Evolutionary conservation across 306 rosid species (phyloP), one percentile per base, ranked within the genome.

Genomic region (Cyamopsis tetragonoloba): DNA sequence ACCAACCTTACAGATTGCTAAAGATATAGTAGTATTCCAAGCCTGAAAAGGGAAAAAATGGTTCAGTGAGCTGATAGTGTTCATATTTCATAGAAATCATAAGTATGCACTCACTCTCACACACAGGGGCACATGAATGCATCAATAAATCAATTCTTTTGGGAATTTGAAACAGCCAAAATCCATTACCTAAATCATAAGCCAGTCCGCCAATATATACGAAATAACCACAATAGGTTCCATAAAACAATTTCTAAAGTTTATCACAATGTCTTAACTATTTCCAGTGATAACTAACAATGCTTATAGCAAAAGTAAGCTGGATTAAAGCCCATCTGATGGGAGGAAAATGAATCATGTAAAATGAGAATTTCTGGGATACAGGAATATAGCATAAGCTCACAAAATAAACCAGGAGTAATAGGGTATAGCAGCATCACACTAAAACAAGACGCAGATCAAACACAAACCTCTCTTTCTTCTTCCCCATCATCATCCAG

Each of bases 401-500:
- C 43, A 44, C 50, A 60, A 81, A 35, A 38, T 15, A 54, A 50
- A 27, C 63, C 26, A 37, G 24, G 56, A 58, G 68, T 60, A 66
- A 43, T 46, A 70, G 50, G 18, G 62, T 14, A 50, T 35, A 41
- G 42, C 61, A 42, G 58, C 57, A 46, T 10, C 23, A 17, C 48
- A 54, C 55, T 9, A 37, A 72, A 53, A 49, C n/a, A 12, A 10
- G 43, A 6, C 23, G 44, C 55, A 24, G 62, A 70, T 75, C 62
- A 80, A 57, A 57, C 26, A 62, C 84, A 48, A 74, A 95, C 97
- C 99, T 95, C 92, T 26, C 97, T 83, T 76, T 95, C 97, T 77
- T 95, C 99, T 75, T 90, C 99, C 23, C 92, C 97, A 70, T 90
- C 99, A 55, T 90, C 97, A 53, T 95, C 96, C 59, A 83, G 68